phyloP scores from a whole-genome alignment of 2,329 filamentous ascomycete genomes.

The Stenocarpella maydis region DNA sequence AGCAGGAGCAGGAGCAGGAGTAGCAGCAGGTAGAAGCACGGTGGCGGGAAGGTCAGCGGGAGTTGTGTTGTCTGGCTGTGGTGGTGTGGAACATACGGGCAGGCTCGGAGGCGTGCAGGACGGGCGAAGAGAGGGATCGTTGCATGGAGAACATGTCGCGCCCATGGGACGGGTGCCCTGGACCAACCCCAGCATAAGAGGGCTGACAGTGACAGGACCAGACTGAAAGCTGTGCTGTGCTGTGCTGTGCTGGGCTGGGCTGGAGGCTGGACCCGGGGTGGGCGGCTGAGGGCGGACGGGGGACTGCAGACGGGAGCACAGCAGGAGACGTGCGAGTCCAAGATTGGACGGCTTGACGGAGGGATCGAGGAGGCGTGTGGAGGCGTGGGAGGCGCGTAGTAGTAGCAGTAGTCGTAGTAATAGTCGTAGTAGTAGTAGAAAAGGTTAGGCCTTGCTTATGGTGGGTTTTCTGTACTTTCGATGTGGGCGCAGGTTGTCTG shows the following conservation, averaged over 20 bases:
- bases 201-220: constrained; percentile 37
- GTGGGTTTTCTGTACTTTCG: neutral
- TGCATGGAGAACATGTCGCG: constrained; percentile 69
- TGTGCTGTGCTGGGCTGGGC: too few relatives aligned
- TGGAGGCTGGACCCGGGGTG: neutral
- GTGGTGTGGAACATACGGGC: constrained; percentile 60
- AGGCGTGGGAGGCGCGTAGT: neutral
- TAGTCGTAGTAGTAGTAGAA: neutral
- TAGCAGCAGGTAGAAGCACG: neutral
- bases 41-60: neutral
- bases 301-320: constrained; percentile 12
- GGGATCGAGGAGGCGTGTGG: neutral
- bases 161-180: constrained; percentile 48
- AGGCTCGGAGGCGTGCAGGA: constrained; percentile 58
- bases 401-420: too few relatives aligned
- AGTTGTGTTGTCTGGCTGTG: neutral
- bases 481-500: neutral
- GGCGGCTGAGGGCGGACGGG: neutral
- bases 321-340: constrained; percentile 18
- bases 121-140: constrained; percentile 69
- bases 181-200: constrained; percentile 38
- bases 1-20: neutral
- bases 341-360: constrained; percentile 22
- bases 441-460: neutral
- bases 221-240: neutral